These are phyloP conservation scores for Exophiala mesophila DNA, from an alignment of 2,329 filamentous ascomycete species.

Conservation along the genomic window DNA sequence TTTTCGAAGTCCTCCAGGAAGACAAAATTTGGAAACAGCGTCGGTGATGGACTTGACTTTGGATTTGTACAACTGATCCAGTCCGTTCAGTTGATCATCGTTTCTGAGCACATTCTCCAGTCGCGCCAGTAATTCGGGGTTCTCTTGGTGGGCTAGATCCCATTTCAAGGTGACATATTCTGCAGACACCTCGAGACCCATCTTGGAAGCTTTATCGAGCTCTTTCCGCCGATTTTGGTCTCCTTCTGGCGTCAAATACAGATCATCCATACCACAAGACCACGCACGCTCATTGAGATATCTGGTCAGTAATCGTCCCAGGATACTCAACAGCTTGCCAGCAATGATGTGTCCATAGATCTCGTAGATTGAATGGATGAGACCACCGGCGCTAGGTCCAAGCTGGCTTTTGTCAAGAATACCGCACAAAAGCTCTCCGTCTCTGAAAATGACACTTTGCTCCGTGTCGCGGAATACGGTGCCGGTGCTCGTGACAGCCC, in stretches of 20 bases:
- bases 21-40: conserved; percentile 69
- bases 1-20: conserved; percentile 80
- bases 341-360: conserved; percentile 83
- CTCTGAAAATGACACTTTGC: conserved; percentile 71
- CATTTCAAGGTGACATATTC: conserved; percentile 82
- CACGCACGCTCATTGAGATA: conserved; percentile 91
- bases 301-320: conserved; percentile 84
- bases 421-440: conserved; percentile 82
- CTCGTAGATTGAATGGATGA: conserved; percentile 90
- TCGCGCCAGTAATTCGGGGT: conserved; percentile 68
- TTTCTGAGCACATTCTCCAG: conserved; percentile 88
- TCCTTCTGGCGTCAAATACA: conserved; percentile 75
- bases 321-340: conserved; percentile 79
- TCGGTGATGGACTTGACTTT: conserved; percentile 67
- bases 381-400: conserved; percentile 76
- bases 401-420: conserved; percentile 96
- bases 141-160: conserved; percentile 55
- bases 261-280: conserved; percentile 94
- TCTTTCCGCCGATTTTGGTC: conserved; percentile 66
- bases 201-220: conserved; percentile 59
- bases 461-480: conserved; percentile 55
- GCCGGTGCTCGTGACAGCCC: conserved; percentile 20
- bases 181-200: conserved; percentile 75
- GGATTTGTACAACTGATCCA: conserved; percentile 83
- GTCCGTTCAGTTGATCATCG: conserved; percentile 79